phyloP scores from a whole-genome alignment of 1,284 basidiomycete genomes.

The Puccinia coronata region DNA sequence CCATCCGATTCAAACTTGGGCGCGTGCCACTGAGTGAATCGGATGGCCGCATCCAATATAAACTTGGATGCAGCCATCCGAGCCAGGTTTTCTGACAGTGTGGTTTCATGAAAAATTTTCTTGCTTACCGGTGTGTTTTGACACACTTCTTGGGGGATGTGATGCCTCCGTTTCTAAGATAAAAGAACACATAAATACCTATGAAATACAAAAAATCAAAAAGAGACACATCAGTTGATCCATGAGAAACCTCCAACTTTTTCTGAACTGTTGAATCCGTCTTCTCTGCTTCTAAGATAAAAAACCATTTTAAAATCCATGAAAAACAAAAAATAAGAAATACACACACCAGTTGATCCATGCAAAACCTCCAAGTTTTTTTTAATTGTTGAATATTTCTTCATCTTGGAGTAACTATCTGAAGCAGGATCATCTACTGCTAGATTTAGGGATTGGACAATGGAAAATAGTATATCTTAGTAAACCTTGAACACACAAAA shows the following conservation, averaged over 20 bases:
- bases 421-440: constrained; percentile 15
- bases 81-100: too few species aligned
- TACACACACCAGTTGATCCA: too few species aligned
- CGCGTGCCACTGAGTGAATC: too few species aligned
- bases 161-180: not conserved
- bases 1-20: too few species aligned
- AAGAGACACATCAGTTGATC: not conserved
- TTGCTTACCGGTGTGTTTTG: not conserved
- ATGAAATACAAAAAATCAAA: not conserved
- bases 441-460: constrained; percentile 6
- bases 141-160: not conserved
- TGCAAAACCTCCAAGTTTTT: not conserved
- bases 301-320: too few species aligned
- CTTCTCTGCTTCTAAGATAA: too few species aligned
- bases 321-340: too few species aligned
- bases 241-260: too few species aligned
- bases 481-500: constrained; percentile 21
- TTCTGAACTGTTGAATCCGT: too few species aligned
- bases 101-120: not conserved
- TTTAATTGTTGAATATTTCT: not conserved
- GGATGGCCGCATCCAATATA: too few species aligned
- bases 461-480: not conserved
- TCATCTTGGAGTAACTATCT: constrained; percentile 9
- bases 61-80: too few species aligned
- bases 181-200: not conserved